Percentiles rank a stretch among this genome's conserved stretches.
These are phyloP conservation scores for Tolypocladium paradoxum DNA, from an alignment of 2,329 filamentous ascomycete genomes.

Conservation along the genomic window DNA sequence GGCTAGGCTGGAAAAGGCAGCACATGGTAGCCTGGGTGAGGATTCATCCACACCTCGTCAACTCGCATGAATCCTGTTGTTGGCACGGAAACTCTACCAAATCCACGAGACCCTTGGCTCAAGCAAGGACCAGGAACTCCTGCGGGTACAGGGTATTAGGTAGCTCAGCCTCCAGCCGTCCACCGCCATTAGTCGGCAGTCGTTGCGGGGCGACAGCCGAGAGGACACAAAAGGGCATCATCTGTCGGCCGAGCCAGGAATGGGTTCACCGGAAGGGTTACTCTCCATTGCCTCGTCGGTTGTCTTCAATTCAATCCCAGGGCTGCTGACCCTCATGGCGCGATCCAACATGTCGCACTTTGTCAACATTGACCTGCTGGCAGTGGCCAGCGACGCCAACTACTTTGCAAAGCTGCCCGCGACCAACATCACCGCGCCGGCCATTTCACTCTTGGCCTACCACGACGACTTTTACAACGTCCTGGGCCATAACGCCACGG, in stretches of 20 bases:
- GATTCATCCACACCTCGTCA: too few species aligned
- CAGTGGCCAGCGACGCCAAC: conserved; percentile 1
- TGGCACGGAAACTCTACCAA: too few species aligned
- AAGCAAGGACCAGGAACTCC: too few species aligned
- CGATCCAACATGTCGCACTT: not conserved
- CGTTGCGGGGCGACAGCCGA: not conserved
- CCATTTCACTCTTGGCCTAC: conserved; percentile 23
- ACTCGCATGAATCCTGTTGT: too few species aligned
- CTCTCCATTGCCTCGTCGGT: not conserved
- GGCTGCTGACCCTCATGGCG: not conserved
- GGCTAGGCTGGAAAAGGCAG: too few species aligned
- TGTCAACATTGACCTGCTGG: not conserved
- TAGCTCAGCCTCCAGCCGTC: too few species aligned
- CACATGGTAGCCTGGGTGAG: too few species aligned
- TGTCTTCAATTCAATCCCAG: not conserved
- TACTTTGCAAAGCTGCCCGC: conserved; percentile 1
- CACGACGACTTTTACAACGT: conserved; percentile 39
- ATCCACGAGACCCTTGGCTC: too few species aligned
- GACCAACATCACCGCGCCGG: not conserved
- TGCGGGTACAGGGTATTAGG: too few species aligned
- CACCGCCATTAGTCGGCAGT: too few species aligned
- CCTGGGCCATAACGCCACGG: conserved; percentile 27
- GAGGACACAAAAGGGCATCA: not conserved
- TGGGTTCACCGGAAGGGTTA: not conserved
- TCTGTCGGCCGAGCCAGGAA: not conserved